These are phyloP conservation scores for Purpureocillium lavendulum DNA, from an alignment of 2,329 filamentous ascomycete genomes.

Conservation along the genomic window DNA sequence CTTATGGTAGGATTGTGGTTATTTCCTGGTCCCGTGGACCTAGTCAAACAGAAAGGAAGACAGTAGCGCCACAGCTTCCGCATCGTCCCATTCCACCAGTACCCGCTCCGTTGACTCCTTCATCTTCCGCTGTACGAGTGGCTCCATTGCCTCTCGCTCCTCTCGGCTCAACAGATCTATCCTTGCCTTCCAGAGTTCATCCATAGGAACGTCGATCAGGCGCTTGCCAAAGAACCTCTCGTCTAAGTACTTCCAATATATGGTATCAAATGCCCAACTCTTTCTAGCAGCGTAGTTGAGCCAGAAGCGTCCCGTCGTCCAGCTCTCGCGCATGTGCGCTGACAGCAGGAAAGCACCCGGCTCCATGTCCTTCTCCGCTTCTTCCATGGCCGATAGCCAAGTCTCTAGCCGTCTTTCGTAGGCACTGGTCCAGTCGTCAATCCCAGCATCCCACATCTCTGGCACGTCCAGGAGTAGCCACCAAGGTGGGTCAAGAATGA, in stretches of 20 bases:
- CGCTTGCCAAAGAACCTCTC: slow-evolving; percentile 19
- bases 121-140: slow-evolving; percentile 21
- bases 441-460: slow-evolving; percentile 22
- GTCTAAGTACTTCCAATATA: slow-evolving; percentile 28
- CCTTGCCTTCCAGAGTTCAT: slow-evolving; percentile 19
- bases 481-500: slow-evolving; percentile 26
- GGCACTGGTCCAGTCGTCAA: slow-evolving; percentile 17
- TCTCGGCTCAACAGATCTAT: slow-evolving; percentile 16
- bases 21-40: no score
- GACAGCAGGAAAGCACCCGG: slow-evolving; percentile 12
- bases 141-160: slow-evolving; percentile 18
- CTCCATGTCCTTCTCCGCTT: slow-evolving; percentile 20
- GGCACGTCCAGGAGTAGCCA: slow-evolving; percentile 25
- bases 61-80: slow-evolving; percentile 8
- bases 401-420: slow-evolving; percentile 23
- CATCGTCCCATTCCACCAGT: slow-evolving; percentile 16
- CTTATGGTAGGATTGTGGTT: no score
- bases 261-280: slow-evolving; percentile 26
- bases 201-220: slow-evolving; percentile 1
- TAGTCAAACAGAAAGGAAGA: slow-evolving; percentile 11
- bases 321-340: slow-evolving; percentile 26
- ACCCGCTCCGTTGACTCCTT: slow-evolving; percentile 14
- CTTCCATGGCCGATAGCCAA: slow-evolving; percentile 10
- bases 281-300: slow-evolving; percentile 25
- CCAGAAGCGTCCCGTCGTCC: slow-evolving; percentile 22